Conservation (phyloP, 2,329 filamentous ascomycete species). For the Pseudocercospora macadamiae region DNA sequence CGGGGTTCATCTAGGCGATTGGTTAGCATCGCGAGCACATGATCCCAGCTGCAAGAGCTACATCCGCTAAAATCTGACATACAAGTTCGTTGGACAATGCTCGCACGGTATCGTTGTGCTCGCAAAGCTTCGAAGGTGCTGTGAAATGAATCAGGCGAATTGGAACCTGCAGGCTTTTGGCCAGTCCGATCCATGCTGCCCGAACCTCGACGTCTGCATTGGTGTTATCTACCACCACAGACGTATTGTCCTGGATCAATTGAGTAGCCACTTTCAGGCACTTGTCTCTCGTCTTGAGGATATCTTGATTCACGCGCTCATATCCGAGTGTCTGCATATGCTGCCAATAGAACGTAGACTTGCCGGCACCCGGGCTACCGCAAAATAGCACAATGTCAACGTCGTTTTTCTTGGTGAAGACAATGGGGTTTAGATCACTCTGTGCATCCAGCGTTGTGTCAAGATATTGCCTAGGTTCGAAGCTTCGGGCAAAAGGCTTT, state of each 20-base stretch:
- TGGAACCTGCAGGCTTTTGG: conserved; percentile 68
- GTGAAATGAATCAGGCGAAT: conserved; percentile 88
- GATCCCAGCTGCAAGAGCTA: conserved; percentile 14
- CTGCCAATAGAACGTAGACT: conserved; percentile 87
- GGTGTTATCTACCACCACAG: conserved; percentile 90
- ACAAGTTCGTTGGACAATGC: conserved; percentile 57
- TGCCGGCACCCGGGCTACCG: conserved; percentile 86
- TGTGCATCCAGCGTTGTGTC: conserved; percentile 28
- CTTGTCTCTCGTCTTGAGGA: conserved; percentile 70
- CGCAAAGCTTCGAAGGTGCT: conserved; percentile 67
- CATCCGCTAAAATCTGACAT: conserved; percentile 23
- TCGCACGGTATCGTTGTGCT: conserved; percentile 87
- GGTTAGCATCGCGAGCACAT: conserved; percentile 16
- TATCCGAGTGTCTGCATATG: conserved; percentile 78
- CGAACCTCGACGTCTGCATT: conserved; percentile 81
- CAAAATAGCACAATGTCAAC: conserved; percentile 82
- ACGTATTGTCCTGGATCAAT: conserved; percentile 64
- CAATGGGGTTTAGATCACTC: conserved; percentile 37
- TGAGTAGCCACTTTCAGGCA: conserved; percentile 73
- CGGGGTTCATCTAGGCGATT: conserved; percentile 71
- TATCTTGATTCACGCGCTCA: conserved; percentile 86
- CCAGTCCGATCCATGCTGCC: conserved; percentile 76
- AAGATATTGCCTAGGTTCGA: conserved; percentile 68
- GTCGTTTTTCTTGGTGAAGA: conserved; percentile 63
- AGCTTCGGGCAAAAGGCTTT: conserved; percentile 67